Evolutionary conservation across 2,329 filamentous ascomycete genomes (phyloP), one percentile per base, ranked within the genome.

Genomic region (Aspergillus felis): DNA sequence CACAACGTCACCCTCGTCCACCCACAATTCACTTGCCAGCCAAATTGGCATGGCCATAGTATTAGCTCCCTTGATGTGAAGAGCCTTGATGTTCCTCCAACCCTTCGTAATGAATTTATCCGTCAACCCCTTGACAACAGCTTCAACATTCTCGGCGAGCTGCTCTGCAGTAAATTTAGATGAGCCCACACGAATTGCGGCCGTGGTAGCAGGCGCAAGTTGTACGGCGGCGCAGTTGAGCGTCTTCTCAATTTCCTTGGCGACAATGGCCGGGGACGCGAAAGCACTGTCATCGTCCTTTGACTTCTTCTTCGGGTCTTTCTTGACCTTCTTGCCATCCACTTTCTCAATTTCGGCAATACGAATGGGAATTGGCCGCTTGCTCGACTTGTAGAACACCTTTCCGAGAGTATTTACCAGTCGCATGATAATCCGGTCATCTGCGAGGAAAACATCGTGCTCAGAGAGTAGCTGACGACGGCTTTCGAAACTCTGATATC

Each of bases 41-140:
- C 92, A 99, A 71, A 99, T 87, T n/a, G 94, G 94, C 69, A 99
- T 82, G 8, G 93, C 89, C 60, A 87, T 88, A 4, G 93, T 96
- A 70, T 90, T 87, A 28, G 91, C 88, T 3, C 91, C 91, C 82
- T 97, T 99, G 80, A 99, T 82, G 75, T 96, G 92, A 60, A 99
- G 79, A 61, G 85, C 85, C 74, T 88, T 87, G 62, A 97, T 83
- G 73, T 93, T 94, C 68, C 85, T 85, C 92, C 92, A 97, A 68
- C 92, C 88, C 73, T 93, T 87, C 20, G 92, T 86, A 49, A 97
- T 86, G 71, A 88, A 90, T 74, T 89, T 92, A 61, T 90, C 87
- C 6, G 92, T 85, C 68, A 97, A 76, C 2, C 82, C 83, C 48
- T 82, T 76, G 25, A 85, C 84, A 3, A 93, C 89, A 20, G 86